Base-by-base conservation (phyloP, 352 stramenopile genomes). In the Peronospora farinosa region DNA sequence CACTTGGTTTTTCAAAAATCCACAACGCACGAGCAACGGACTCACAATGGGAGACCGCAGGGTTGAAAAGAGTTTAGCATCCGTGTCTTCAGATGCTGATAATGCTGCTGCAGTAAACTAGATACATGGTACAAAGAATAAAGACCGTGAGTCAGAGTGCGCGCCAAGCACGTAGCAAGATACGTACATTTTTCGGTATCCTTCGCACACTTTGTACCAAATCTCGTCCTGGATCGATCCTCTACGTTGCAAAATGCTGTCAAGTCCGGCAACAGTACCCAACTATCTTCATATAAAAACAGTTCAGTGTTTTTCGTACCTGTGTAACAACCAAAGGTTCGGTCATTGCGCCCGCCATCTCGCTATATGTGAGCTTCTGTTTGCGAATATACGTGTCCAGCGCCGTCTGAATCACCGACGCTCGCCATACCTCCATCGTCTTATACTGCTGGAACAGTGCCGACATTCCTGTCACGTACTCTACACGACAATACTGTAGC, bases 391-490 rank as follows among this genome's bases (percentile, higher is more conserved):
- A 90, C 28, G 67, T 88, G 39, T 90, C 81, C 15, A 92, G 43
- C 10, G 76, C 72, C 0, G 78, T 86, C 39, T 92, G 78, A 15
- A 87, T 71, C 30, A 92, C 78, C 0, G 81, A 81, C 3, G 74
- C 66, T 36, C 81, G 68, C 52, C 83, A 60, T 6, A 88, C 58
- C 38, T 92, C 81, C 25, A 92, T 69, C 30, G 69, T 84, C 48
- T 92, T 92, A 56, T 88, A 90, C 55, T 90, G 74, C 47, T 88
- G 72, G 30, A 92, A 92, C 6, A 89, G 68, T 8, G 54, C 57
- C 10, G 81, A 74, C 81, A 92, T 92, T n/a, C 74, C 71, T 37
- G 80, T 92, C 25, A 92, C 81, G 45, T 92, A 92, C 51, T 82
- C 73, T 46, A 88, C 68, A 21, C 81, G 78, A 40, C 48, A 67